Percentiles rank a stretch among this genome's conserved stretches.
phyloP scores from a whole-genome alignment of 345 rosid species.

The Brassica nigra region DNA sequence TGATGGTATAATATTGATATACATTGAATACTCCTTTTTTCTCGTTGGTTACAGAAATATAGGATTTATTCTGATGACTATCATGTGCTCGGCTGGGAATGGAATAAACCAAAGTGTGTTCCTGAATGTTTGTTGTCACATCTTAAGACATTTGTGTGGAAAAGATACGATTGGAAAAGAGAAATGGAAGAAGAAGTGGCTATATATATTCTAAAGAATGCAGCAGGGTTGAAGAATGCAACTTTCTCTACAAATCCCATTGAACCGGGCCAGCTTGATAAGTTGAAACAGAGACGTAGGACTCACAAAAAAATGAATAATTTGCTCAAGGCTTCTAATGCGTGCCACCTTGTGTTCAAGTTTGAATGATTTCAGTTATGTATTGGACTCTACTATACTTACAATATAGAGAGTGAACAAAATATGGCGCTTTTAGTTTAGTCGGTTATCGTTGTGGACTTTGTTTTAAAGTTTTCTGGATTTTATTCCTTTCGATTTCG shows the following conservation, averaged over 20 bases:
- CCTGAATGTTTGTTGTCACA: slow-evolving; percentile 23
- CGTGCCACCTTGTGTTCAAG: not conserved
- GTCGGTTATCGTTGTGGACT: not conserved
- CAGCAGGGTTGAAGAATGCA: not conserved
- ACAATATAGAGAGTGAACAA: not conserved
- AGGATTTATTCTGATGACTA: not conserved
- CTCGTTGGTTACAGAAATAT: not conserved
- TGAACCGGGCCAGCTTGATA: not conserved
- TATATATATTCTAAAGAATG: not conserved
- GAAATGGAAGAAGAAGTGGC: slow-evolving; percentile 13
- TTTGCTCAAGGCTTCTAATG: not conserved
- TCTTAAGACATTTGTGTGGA: slow-evolving; percentile 22
- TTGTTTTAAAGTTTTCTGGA: too few relatives aligned
- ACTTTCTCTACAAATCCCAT: not conserved
- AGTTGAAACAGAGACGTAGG: not conserved
- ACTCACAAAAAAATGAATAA: not conserved
- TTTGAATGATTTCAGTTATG: not conserved
- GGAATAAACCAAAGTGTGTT: not conserved
- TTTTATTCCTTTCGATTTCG: too few relatives aligned
- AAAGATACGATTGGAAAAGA: not conserved
- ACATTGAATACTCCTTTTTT: not conserved
- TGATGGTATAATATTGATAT: not conserved
- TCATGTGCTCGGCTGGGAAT: not conserved
- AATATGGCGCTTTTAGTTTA: not conserved
- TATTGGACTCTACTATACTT: not conserved